Percentiles rank a stretch among this genome's conserved stretches.
Conservation (phyloP, 1,284 basidiomycete genomes). For the Malassezia psittaci region DNA sequence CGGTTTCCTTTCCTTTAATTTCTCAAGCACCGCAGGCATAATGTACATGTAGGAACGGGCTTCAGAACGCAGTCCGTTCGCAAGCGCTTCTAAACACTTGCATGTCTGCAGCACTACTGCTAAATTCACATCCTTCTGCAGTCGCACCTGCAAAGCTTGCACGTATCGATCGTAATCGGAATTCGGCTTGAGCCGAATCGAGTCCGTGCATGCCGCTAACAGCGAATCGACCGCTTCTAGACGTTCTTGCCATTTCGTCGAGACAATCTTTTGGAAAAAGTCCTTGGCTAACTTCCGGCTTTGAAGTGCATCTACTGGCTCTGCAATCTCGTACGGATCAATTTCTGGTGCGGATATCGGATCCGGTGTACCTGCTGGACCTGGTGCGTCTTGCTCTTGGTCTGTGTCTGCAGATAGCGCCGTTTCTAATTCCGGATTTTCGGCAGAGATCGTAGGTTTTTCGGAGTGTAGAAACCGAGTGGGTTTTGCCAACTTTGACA, state of each 20-base stretch:
- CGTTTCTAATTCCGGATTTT: slow-evolving; percentile 37
- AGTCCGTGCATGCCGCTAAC: slow-evolving; percentile 60
- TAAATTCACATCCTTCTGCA: slow-evolving; percentile 85
- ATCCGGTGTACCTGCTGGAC: slow-evolving; percentile 39
- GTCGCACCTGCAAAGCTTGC: slow-evolving; percentile 66
- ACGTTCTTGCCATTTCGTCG: slow-evolving; percentile 96
- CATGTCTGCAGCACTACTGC: slow-evolving; percentile 87
- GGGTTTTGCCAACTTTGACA: slow-evolving; percentile 66
- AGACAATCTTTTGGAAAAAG: slow-evolving; percentile 58
- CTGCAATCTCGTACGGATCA: slow-evolving; percentile 73
- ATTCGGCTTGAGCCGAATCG: slow-evolving; percentile 65
- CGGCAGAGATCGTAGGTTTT: slow-evolving; percentile 47
- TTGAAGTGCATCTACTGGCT: slow-evolving; percentile 70
- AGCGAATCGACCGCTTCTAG: slow-evolving; percentile 75
- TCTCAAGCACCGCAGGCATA: slow-evolving; percentile 70
- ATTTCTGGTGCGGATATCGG: slow-evolving; percentile 48
- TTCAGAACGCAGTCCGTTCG: slow-evolving; percentile 61
- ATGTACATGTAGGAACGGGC: slow-evolving; percentile 68
- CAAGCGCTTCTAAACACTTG: slow-evolving; percentile 72
- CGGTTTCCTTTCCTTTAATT: slow-evolving; percentile 87
- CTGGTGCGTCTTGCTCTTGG: slow-evolving; percentile 36
- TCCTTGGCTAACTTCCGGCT: slow-evolving; percentile 53
- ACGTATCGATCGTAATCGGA: slow-evolving; percentile 61
- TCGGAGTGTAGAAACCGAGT: slow-evolving; percentile 68
- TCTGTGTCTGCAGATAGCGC: slow-evolving; percentile 49